Conservation (phyloP, 106 monocot genomes). For the Allium sativum region DNA sequence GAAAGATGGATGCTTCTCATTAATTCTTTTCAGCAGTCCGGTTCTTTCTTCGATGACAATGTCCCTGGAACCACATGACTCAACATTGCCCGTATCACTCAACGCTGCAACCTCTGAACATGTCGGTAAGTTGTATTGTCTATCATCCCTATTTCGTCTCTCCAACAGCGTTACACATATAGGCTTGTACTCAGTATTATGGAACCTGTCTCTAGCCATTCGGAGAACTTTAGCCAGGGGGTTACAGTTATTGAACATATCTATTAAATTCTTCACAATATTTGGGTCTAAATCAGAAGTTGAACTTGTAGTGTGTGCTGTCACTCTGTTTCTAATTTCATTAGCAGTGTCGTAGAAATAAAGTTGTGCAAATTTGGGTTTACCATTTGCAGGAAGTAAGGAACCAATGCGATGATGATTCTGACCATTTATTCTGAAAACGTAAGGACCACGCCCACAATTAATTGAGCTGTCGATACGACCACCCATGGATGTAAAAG, state of each 20-base stretch:
- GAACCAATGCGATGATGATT: slow-evolving; percentile 10
- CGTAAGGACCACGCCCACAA: slow-evolving; percentile 6
- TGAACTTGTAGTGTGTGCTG: background rate
- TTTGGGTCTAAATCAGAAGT: background rate
- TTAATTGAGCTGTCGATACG: slow-evolving; percentile 6
- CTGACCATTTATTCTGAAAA: slow-evolving; percentile 5
- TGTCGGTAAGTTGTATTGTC: slow-evolving; percentile 1
- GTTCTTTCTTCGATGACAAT: slow-evolving; percentile 10
- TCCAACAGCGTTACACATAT: background rate
- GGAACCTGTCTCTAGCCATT: background rate
- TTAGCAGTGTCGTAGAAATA: slow-evolving; percentile 23
- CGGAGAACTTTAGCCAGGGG: background rate
- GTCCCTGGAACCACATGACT: background rate
- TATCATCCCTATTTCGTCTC: background rate
- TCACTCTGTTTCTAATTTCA: slow-evolving; percentile 11
- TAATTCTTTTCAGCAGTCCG: slow-evolving; percentile 2
- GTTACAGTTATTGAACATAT: background rate
- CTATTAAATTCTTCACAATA: background rate
- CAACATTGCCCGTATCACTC: background rate
- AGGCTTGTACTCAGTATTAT: background rate
- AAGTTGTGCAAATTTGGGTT: slow-evolving; percentile 12
- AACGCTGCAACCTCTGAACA: slow-evolving; percentile 9
- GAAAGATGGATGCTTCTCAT: slow-evolving; percentile 6
- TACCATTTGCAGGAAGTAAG: background rate
- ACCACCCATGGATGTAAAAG: slow-evolving; percentile 17